phyloP scores from a whole-genome alignment of 2,329 filamentous ascomycete genomes.

The Bisporella sp. region DNA sequence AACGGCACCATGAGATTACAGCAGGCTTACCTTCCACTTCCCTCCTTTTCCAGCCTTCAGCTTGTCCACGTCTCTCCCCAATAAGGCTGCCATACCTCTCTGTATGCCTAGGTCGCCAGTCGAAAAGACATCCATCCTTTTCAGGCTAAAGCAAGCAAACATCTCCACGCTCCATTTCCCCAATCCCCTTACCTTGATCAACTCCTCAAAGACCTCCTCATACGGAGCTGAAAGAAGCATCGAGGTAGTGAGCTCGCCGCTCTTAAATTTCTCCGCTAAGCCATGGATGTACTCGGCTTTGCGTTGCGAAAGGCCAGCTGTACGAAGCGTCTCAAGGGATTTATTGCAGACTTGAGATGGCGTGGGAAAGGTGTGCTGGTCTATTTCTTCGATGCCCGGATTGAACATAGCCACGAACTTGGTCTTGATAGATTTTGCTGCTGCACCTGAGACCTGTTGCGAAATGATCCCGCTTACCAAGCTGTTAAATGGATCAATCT shows the following conservation, averaged over 20 bases:
- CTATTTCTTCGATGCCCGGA: slow-evolving; percentile 27
- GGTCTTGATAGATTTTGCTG: slow-evolving; percentile 79
- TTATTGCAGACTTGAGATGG: slow-evolving; percentile 64
- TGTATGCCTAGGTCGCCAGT: slow-evolving; percentile 91
- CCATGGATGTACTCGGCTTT: slow-evolving; percentile 95
- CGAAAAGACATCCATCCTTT: slow-evolving; percentile 89
- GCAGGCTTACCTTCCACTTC: slow-evolving; percentile 69
- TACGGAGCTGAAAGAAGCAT: slow-evolving; percentile 76
- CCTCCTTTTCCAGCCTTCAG: slow-evolving; percentile 71
- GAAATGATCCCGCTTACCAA: slow-evolving; percentile 85
- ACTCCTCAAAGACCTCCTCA: slow-evolving; percentile 73
- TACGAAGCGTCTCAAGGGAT: slow-evolving; percentile 62
- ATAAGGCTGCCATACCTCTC: slow-evolving; percentile 83
- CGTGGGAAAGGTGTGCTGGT: slow-evolving; percentile 54
- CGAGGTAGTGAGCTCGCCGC: slow-evolving; percentile 65
- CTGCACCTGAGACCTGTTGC: slow-evolving; percentile 91
- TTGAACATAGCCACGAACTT: slow-evolving; percentile 74
- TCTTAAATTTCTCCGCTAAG: slow-evolving; percentile 72
- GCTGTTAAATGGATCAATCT: slow-evolving; percentile 80
- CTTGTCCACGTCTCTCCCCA: slow-evolving; percentile 76
- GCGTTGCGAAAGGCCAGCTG: slow-evolving; percentile 82
- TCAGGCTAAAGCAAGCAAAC: slow-evolving; percentile 95
- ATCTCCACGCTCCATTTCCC: slow-evolving; percentile 94
- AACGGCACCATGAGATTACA: background rate
- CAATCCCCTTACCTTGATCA: slow-evolving; percentile 80